Evolutionary conservation across 371 early-diverging fungal species (phyloP), one percentile per base, ranked within the genome.

Genomic region (Apophysomyces trapeziformis): DNA sequence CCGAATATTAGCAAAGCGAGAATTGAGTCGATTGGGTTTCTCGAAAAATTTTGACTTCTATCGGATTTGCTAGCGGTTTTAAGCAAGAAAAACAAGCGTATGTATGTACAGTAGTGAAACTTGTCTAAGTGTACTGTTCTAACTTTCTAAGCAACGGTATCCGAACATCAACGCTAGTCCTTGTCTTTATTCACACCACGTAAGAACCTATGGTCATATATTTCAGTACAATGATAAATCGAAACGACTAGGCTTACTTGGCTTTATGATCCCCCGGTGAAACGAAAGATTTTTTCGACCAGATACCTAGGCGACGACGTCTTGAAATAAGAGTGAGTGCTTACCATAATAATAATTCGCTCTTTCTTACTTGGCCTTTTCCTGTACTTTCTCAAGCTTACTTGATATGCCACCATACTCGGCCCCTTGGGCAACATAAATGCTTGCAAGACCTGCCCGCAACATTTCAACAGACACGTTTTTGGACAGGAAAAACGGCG

Each of bases 401-500:
- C 77, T 68, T 16, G 82, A 62, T 36, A 76, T 64, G 7, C 83
- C 85, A 6, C 84, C 92, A 69, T 92, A 93, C 64, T 89, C 84
- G 2, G 88, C 88, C n/a, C 91, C 90, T 37, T 77, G 77, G 54
- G 87, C 83, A 38, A 69, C 75, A 69, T 94, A 94, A 14, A 94
- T 77, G 35, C 84, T 83, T 18, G 90, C 93, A 62, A 83, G 70
- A 5, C 94, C 94, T 14, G 71, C 69, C 67, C 82, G 74, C 6
- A 92, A 68, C 90, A 94, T 87, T 63, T 90, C 87, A 1, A 83
- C 63, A 39, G 91, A 88, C 9, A 94, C 85, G 69, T 94, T 91
- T 35, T 76, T 81, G 65, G 46, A 78, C 62, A 61, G 67, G 67
- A 56, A 84, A 66, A 71, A 85, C 39, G 69, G 87, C 21, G 65